phyloP scores from a whole-genome alignment of 345 rosid genomes.

The Lumnitzera littorea region DNA sequence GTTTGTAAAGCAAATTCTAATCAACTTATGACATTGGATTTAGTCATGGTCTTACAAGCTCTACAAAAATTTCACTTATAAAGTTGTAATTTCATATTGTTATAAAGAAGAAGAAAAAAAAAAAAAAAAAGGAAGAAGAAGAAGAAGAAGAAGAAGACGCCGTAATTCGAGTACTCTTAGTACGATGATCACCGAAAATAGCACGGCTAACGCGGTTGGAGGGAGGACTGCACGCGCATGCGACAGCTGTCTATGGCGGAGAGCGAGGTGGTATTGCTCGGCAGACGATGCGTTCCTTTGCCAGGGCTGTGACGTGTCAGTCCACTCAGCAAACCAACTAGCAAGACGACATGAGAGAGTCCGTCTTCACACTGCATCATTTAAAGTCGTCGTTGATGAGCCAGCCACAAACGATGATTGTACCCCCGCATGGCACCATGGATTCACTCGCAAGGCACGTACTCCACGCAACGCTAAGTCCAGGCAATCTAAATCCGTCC shows the following conservation, averaged over 20 bases:
- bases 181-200: conserved; percentile 31
- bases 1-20: too few relatives aligned
- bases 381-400: background rate
- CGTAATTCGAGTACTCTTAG: too few relatives aligned
- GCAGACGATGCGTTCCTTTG: conserved; percentile 97
- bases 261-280: conserved; percentile 87
- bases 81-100: too few relatives aligned
- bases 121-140: too few relatives aligned
- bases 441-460: conserved; percentile 82
- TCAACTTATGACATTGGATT: too few relatives aligned
- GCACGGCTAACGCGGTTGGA: conserved; percentile 55
- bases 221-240: conserved; percentile 84
- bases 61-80: too few relatives aligned
- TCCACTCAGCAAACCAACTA: conserved; percentile 77
- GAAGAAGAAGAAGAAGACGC: too few relatives aligned
- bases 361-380: conserved; percentile 48
- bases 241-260: conserved; percentile 58
- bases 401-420: conserved; percentile 4
- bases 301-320: conserved; percentile 65
- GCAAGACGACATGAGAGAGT: conserved; percentile 83
- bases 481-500: background rate
- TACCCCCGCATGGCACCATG: conserved; percentile 58
- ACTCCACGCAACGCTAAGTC: conserved; percentile 40
- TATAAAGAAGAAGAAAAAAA: too few relatives aligned
- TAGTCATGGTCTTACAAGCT: too few relatives aligned